Evolutionary conservation across 2,329 filamentous ascomycete genomes (phyloP).

Genomic region (Capronia americana): DNA sequence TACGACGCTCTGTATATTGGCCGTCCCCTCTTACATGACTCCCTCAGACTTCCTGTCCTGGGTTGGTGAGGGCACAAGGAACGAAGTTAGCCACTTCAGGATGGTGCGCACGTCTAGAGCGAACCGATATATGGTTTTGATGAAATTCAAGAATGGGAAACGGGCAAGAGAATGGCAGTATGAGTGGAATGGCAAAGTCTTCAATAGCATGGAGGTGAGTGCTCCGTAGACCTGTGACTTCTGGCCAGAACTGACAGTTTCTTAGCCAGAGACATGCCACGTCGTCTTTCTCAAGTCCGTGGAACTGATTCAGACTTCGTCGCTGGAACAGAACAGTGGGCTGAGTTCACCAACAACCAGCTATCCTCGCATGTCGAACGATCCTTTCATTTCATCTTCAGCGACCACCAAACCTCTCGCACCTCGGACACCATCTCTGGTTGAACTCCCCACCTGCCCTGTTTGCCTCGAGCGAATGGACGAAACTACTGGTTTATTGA

Average conservation of each 20-base stretch:
- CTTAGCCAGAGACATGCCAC: constrained; percentile 87
- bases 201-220: constrained; percentile 85
- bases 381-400: constrained; percentile 65
- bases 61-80: constrained; percentile 83
- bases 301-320: constrained; percentile 71
- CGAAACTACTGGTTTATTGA: constrained; percentile 91
- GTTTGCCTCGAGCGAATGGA: constrained; percentile 99
- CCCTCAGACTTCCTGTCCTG: constrained; percentile 90
- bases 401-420: constrained; percentile 68
- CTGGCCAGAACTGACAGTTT: constrained; percentile 34
- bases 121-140: constrained; percentile 92
- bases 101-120: constrained; percentile 89
- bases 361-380: constrained; percentile 68
- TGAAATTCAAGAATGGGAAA: constrained; percentile 83
- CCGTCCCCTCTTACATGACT: constrained; percentile 92
- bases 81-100: constrained; percentile 88
- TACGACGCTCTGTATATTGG: constrained; percentile 89
- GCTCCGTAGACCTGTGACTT: constrained; percentile 1
- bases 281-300: constrained; percentile 94
- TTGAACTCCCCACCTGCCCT: constrained; percentile 93
- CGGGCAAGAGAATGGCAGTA: constrained; percentile 80
- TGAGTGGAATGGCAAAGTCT: constrained; percentile 90
- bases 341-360: constrained; percentile 49
- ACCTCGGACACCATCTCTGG: constrained; percentile 79
- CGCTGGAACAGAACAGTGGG: constrained; percentile 41